These are phyloP conservation scores for Fusarium poae DNA, from an alignment of 2,329 filamentous ascomycete species.

Conservation along the genomic window DNA sequence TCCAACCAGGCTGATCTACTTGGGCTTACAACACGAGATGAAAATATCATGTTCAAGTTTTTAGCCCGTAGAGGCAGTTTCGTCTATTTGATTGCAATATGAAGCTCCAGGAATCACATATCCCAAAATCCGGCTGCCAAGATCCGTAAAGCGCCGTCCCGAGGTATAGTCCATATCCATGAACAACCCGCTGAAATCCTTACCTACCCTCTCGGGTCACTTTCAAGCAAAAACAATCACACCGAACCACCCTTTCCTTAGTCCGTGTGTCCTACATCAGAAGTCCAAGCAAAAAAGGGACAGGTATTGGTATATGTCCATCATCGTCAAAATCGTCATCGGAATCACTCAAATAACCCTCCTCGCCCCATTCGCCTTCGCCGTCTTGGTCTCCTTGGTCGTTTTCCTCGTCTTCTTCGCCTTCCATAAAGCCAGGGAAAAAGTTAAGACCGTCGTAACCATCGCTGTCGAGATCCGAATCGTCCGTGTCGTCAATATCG, in stretches of 20 bases:
- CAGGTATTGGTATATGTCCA: slow-evolving; percentile 33
- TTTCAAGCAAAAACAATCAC: slow-evolving; percentile 7
- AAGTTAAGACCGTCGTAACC: slow-evolving; percentile 22
- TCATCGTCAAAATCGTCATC: slow-evolving; percentile 43
- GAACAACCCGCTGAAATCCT: background rate
- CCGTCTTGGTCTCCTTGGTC: slow-evolving; percentile 15
- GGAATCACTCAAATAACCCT: slow-evolving; percentile 29
- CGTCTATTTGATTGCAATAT: slow-evolving; percentile 11
- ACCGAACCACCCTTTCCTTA: slow-evolving; percentile 4
- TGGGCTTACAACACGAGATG: background rate
- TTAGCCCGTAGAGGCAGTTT: slow-evolving; percentile 6
- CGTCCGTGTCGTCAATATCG: slow-evolving; percentile 34
- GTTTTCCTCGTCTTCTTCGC: slow-evolving; percentile 26
- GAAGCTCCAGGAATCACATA: slow-evolving; percentile 15
- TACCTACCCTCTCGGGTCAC: slow-evolving; percentile 1
- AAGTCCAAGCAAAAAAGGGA: slow-evolving; percentile 42
- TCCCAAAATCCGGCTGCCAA: slow-evolving; percentile 22
- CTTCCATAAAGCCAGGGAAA: slow-evolving; percentile 22
- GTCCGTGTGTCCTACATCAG: slow-evolving; percentile 33
- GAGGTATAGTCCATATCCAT: slow-evolving; percentile 20
- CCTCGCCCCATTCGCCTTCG: slow-evolving; percentile 18
- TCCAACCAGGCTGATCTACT: background rate
- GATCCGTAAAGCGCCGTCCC: slow-evolving; percentile 34
- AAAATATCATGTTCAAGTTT: background rate
- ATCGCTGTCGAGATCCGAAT: slow-evolving; percentile 32